Evolutionary conservation across 345 rosid genomes (phyloP), one percentile per base, ranked within the genome.

Genomic region (Cardamine occulta): DNA sequence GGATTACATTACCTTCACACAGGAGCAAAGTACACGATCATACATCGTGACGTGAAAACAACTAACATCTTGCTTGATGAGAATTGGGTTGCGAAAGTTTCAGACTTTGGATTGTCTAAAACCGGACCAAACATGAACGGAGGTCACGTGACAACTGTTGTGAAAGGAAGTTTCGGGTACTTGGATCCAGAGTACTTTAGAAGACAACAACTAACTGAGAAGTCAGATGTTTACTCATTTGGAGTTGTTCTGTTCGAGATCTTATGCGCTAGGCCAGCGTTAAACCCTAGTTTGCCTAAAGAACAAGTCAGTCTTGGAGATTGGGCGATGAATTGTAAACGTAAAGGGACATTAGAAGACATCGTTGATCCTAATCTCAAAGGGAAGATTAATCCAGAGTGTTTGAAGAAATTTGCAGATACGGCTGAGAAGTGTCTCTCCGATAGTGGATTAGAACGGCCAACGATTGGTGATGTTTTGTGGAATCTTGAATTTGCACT

Each of bases 1-100:
- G 99, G 97, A 51, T 85, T 94, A 40, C 97, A 94, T 75, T 91
- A 94, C 74, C 90, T 91, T 12, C 98, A 94, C 81, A 91, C 96
- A 0, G 97, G 97, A 9, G 97, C 99, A 0, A 86, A 87, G 75
- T 89, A 92, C 80, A 90, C 96, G 6, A 95, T 95, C 75, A 92
- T 92, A 58, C 99, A 95, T 73, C 84, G 97, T 44, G 99, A 92
- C 58, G 97, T 95, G 8, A 95, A 95, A 80, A 90, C 97, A 28
- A 92, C 97, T 15, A 92, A 95, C 85, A 92, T 90, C 34, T 89
- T 92, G 3, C n/a, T 92, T 8, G 96, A 95, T 28, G 93, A 89
- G 80, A 88, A 95, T 34, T 88, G 89, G 90, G 91, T 88, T 7
- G 97, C 99, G 1, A 89, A 95, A 59, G 97, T 90, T 31, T 95